Conservation (phyloP, 768 basidiomycete genomes). For the Rhodotorula toruloides region DNA sequence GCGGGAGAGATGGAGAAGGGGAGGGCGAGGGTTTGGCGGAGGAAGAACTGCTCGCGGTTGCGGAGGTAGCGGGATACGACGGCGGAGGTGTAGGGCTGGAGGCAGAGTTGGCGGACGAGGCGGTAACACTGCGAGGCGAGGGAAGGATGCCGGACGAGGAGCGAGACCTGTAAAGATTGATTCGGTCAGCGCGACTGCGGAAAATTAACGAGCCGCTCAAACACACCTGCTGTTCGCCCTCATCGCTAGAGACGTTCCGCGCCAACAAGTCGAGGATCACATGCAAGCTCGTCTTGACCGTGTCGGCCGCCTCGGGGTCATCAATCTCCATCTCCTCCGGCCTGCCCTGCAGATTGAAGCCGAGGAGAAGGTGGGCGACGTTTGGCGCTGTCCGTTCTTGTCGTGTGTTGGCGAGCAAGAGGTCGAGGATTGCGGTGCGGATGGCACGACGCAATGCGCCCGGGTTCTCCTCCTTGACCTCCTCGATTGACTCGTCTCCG, state of each 20-base stretch:
- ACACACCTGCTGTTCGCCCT: slow-evolving; percentile 43
- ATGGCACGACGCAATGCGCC: slow-evolving; percentile 58
- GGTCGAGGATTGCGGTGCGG: slow-evolving; percentile 68
- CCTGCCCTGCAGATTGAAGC: slow-evolving; percentile 54
- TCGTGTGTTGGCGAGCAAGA: slow-evolving; percentile 74
- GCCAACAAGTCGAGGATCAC: slow-evolving; percentile 70
- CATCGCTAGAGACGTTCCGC: slow-evolving; percentile 55
- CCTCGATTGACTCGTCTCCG: slow-evolving; percentile 9
- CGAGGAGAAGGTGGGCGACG: slow-evolving; percentile 75
- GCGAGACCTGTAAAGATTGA: slow-evolving; percentile 38
- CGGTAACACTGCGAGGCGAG: slow-evolving; percentile 81
- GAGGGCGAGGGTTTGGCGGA: slow-evolving; percentile 70
- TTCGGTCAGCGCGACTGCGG: not conserved
- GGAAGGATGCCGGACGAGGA: slow-evolving; percentile 52
- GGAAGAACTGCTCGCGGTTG: slow-evolving; percentile 82
- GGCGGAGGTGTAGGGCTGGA: slow-evolving; percentile 75
- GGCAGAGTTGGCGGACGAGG: slow-evolving; percentile 76
- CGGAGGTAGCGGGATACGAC: slow-evolving; percentile 78
- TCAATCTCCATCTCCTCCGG: slow-evolving; percentile 43
- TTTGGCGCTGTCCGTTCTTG: slow-evolving; percentile 65
- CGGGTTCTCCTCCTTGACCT: slow-evolving; percentile 5
- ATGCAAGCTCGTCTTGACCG: slow-evolving; percentile 62
- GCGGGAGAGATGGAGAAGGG: slow-evolving; percentile 59
- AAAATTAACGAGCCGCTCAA: not conserved
- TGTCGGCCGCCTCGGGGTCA: slow-evolving; percentile 44